Percentiles rank a stretch among this genome's conserved stretches.
phyloP scores from a whole-genome alignment of 2,329 filamentous ascomycete species.

The Fusarium sp. region DNA sequence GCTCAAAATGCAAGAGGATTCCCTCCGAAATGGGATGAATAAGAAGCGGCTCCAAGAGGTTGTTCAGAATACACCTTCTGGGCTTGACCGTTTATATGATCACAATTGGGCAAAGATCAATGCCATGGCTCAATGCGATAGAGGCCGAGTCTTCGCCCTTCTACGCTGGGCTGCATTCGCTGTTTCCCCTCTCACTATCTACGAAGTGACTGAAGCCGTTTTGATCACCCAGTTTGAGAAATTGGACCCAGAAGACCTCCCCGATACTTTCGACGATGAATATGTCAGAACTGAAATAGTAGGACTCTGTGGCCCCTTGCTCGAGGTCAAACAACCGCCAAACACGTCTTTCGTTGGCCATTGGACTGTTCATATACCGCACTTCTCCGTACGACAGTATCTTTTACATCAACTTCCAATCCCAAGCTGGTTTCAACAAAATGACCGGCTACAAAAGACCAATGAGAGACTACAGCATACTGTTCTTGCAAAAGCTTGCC shows the following conservation, averaged over 20 bases:
- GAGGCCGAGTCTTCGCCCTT: constrained; percentile 47
- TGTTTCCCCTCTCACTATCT: constrained; percentile 36
- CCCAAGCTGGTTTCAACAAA: background rate
- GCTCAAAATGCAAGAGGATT: constrained; percentile 51
- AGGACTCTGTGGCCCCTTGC: constrained; percentile 49
- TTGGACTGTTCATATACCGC: constrained; percentile 30
- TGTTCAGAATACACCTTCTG: constrained; percentile 49
- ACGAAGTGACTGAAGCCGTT: constrained; percentile 46
- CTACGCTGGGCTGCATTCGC: constrained; percentile 53
- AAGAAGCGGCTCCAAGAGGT: constrained; percentile 49
- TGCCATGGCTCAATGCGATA: constrained; percentile 16
- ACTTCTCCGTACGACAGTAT: constrained; percentile 45
- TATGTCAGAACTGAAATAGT: constrained; percentile 52
- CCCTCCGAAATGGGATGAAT: constrained; percentile 47
- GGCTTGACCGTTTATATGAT: constrained; percentile 52
- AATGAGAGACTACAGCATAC: background rate
- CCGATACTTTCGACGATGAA: constrained; percentile 48
- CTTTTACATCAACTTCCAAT: background rate
- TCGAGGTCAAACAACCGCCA: constrained; percentile 44
- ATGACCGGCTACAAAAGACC: accelerated
- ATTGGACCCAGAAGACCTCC: constrained; percentile 45
- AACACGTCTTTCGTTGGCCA: accelerated
- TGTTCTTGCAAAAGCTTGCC: accelerated
- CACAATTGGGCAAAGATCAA: constrained; percentile 50
- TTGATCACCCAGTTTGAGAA: constrained; percentile 38